A percentile compares a stretch with the other conserved stretches of the same genome.
Conservation (phyloP, 1,284 basidiomycete species). For the Rhodotorula sp. region DNA sequence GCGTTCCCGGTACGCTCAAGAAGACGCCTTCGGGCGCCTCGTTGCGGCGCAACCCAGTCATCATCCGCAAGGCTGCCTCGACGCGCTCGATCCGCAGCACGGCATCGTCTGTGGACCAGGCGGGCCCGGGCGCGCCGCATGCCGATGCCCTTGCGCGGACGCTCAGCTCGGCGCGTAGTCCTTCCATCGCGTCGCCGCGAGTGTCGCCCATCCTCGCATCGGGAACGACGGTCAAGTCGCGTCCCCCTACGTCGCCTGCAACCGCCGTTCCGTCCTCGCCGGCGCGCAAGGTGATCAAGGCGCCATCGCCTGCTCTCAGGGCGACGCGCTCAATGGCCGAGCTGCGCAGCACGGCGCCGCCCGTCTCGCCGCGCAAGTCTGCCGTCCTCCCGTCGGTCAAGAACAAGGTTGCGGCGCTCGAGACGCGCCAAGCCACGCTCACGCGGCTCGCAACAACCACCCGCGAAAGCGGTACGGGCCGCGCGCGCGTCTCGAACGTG, state of each 20-base stretch:
- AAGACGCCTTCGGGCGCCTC: conserved; percentile 32
- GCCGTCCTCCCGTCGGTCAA: conserved; percentile 18
- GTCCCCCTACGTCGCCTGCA: conserved; percentile 3
- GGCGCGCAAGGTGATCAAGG: conserved; percentile 17
- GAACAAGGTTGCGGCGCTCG: conserved; percentile 38
- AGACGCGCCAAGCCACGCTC: conserved; percentile 31
- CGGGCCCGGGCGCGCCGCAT: not conserved
- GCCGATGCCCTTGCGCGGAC: not conserved
- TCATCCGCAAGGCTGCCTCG: conserved; percentile 20
- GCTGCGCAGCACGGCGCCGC: conserved; percentile 9
- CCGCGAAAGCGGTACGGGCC: not conserved
- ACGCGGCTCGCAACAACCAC: conserved; percentile 15
- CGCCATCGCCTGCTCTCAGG: conserved; percentile 20
- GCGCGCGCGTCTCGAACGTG: not conserved
- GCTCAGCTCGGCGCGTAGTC: not conserved
- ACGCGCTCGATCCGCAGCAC: conserved; percentile 19
- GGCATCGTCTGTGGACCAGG: not conserved
- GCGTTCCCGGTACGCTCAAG: not conserved
- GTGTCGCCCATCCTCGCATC: conserved; percentile 19
- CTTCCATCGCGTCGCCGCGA: conserved; percentile 16
- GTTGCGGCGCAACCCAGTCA: conserved; percentile 25
- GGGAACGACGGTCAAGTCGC: conserved; percentile 3
- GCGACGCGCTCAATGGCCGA: conserved; percentile 34
- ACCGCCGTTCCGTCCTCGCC: not conserved
- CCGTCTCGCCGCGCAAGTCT: conserved; percentile 11